Percentiles rank a stretch among this genome's conserved stretches.
Conservation (phyloP, 495 filamentous ascomycete species). For the Podospora tetraspora region DNA sequence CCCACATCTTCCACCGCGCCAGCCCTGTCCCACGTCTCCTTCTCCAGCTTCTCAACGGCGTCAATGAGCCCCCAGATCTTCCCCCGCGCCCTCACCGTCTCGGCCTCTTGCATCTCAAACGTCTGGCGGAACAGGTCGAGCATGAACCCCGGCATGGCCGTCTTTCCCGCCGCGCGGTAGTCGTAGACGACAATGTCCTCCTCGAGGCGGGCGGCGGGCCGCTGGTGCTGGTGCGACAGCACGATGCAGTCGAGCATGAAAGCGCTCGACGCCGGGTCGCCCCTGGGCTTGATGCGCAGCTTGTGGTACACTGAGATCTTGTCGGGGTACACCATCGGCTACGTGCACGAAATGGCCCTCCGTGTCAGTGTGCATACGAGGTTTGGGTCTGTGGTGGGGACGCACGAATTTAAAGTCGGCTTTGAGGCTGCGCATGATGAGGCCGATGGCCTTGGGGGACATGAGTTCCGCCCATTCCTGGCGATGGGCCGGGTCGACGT, state of each 20-base stretch:
- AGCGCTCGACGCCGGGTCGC: slow-evolving; percentile 24
- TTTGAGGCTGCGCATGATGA: slow-evolving; percentile 78
- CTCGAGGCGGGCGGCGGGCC: slow-evolving; percentile 69
- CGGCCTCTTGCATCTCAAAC: slow-evolving; percentile 61
- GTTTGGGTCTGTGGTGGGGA: slow-evolving; percentile 8
- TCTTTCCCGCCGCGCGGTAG: slow-evolving; percentile 57
- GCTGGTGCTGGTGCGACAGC: slow-evolving; percentile 71
- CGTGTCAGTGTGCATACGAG: background rate
- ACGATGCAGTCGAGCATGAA: slow-evolving; percentile 56
- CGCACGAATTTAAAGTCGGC: slow-evolving; percentile 89
- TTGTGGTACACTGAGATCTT: slow-evolving; percentile 85
- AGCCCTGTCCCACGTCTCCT: slow-evolving; percentile 65
- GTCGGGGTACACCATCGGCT: slow-evolving; percentile 90
- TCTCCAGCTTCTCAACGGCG: slow-evolving; percentile 58
- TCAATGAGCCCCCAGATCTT: slow-evolving; percentile 51
- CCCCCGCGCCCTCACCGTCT: slow-evolving; percentile 38
- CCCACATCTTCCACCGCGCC: slow-evolving; percentile 70
- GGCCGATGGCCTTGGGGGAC: slow-evolving; percentile 58
- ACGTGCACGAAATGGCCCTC: background rate
- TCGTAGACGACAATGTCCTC: slow-evolving; percentile 88
- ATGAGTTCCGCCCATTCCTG: slow-evolving; percentile 66
- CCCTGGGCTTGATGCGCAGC: slow-evolving; percentile 44
- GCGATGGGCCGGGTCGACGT: slow-evolving; percentile 61
- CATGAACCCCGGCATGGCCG: slow-evolving; percentile 61
- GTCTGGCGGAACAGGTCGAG: slow-evolving; percentile 58